Conservation (phyloP, 2,329 filamentous ascomycete species). For the Ascochyta clinopodiicola region DNA sequence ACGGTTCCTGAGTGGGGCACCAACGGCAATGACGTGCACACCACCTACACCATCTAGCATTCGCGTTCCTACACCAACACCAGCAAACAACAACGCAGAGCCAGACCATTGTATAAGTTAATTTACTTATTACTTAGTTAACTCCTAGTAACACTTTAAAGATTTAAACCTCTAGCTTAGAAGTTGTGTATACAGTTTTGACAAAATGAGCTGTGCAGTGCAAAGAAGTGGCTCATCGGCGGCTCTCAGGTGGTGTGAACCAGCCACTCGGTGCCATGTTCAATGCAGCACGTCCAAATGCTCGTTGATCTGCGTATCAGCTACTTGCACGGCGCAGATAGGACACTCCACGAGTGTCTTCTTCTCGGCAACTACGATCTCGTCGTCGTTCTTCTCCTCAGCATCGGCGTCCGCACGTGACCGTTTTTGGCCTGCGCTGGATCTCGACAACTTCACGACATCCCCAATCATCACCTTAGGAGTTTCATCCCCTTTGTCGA, state of each 20-base stretch:
- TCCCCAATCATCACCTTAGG: slow-evolving; percentile 13
- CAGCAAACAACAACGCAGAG: no score
- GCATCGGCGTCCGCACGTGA: slow-evolving; percentile 4
- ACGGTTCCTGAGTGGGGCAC: neutral
- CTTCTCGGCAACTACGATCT: slow-evolving; percentile 20
- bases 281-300: slow-evolving; percentile 48
- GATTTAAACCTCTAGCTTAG: no score
- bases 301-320: slow-evolving; percentile 46
- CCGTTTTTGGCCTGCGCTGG: slow-evolving; percentile 30
- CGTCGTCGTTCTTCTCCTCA: slow-evolving; percentile 9
- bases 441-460: neutral
- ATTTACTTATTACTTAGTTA: no score
- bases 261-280: slow-evolving; percentile 12
- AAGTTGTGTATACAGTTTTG: no score
- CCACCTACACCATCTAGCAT: no score
- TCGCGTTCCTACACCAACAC: no score
- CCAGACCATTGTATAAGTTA: no score
- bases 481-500: slow-evolving; percentile 20
- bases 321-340: slow-evolving; percentile 44
- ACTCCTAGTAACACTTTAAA: no score
- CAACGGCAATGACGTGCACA: slow-evolving; percentile 18
- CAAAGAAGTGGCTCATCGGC: no score
- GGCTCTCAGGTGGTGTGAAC: neutral
- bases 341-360: slow-evolving; percentile 47
- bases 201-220: no score